These are phyloP conservation scores for Suillus subalutaceus DNA, from an alignment of 768 basidiomycete species.

Conservation along the genomic window DNA sequence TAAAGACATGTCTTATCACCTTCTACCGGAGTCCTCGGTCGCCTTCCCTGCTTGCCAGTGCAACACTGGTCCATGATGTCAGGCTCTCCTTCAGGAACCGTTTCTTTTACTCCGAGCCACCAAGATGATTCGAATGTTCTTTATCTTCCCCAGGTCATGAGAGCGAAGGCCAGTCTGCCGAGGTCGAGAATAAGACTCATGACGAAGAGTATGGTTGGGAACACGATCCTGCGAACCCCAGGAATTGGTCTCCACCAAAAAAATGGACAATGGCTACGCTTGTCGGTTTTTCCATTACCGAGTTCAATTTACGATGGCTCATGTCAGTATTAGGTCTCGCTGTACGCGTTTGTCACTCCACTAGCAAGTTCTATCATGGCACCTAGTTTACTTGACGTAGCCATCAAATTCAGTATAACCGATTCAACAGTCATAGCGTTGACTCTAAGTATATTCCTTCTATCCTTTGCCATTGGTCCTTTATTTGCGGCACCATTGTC, in stretches of 20 bases:
- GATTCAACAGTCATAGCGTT: slow-evolving; percentile 54
- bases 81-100: background rate
- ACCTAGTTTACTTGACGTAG: slow-evolving; percentile 62
- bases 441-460: slow-evolving; percentile 64
- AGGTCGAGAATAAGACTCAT: slow-evolving; percentile 45
- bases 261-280: slow-evolving; percentile 63
- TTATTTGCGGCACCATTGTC: slow-evolving; percentile 69
- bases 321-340: slow-evolving; percentile 47
- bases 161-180: slow-evolving; percentile 45
- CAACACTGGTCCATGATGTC: background rate
- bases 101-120: background rate
- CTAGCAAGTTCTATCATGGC: slow-evolving; percentile 71
- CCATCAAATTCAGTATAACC: slow-evolving; percentile 51
- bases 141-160: background rate
- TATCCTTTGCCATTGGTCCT: slow-evolving; percentile 70
- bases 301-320: slow-evolving; percentile 31
- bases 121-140: background rate
- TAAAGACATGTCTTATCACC: background rate
- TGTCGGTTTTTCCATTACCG: slow-evolving; percentile 47
- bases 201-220: slow-evolving; percentile 55
- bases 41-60: background rate
- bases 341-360: slow-evolving; percentile 59
- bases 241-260: slow-evolving; percentile 61
- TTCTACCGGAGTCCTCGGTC: background rate
- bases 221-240: slow-evolving; percentile 59